Percentiles rank a stretch among this genome's conserved stretches.
Conservation (phyloP, 768 basidiomycete genomes). For the Tremella mesenterica region DNA sequence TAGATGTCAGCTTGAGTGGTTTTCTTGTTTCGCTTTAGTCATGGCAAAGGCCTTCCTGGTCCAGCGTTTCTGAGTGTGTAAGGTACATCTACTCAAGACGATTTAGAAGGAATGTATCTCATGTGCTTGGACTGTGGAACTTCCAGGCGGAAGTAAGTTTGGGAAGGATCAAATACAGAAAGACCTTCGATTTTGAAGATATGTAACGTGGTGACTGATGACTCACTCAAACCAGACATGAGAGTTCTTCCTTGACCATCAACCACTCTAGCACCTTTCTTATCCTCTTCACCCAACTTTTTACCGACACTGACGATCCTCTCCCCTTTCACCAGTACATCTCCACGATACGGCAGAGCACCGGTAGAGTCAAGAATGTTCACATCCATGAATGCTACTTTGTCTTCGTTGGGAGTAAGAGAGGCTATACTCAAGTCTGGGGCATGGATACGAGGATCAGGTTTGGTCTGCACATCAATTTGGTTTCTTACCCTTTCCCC, state of each 20-base stretch:
- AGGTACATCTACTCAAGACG: too few species aligned
- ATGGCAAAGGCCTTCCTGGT: too few species aligned
- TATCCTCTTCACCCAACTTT: not conserved
- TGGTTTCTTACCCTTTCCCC: not conserved
- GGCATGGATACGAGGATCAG: constrained; percentile 1
- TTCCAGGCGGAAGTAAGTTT: too few species aligned
- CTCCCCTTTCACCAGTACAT: constrained; percentile 1
- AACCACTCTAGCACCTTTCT: not conserved
- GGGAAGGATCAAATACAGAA: too few species aligned
- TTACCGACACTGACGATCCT: constrained; percentile 1
- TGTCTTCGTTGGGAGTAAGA: not conserved
- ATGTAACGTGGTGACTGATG: too few species aligned
- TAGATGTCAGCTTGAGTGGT: not conserved
- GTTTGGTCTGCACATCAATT: not conserved
- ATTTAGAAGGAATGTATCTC: too few species aligned
- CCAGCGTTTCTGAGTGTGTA: too few species aligned
- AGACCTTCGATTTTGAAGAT: too few species aligned
- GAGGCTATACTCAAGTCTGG: not conserved
- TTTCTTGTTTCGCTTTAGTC: not conserved
- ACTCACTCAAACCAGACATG: constrained; percentile 4
- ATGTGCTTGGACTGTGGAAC: too few species aligned
- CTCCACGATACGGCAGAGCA: not conserved
- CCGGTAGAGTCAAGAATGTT: constrained; percentile 1
- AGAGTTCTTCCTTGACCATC: not conserved
- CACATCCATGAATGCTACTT: not conserved